Evolutionary conservation across 2,329 filamentous ascomycete genomes (phyloP).

Genomic region (Arachnomyces sp.): DNA sequence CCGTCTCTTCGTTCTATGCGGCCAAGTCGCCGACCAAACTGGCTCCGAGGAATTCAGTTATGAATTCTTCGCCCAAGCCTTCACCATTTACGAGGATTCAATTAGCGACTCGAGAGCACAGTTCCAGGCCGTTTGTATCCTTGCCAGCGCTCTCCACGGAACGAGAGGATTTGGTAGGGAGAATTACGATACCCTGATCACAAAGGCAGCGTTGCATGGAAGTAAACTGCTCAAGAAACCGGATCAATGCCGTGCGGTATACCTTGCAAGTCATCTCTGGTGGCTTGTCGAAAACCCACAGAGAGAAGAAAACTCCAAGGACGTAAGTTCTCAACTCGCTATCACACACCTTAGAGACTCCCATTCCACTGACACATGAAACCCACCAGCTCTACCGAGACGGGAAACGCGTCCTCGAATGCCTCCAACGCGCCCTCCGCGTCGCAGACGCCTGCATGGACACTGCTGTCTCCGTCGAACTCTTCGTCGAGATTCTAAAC

Average conservation of each 20-base stretch:
- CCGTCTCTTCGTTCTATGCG: conserved; percentile 82
- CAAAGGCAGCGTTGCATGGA: conserved; percentile 91
- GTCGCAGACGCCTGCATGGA: conserved; percentile 99
- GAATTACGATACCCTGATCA: conserved; percentile 97
- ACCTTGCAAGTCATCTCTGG: conserved; percentile 93
- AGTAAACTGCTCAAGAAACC: conserved; percentile 97
- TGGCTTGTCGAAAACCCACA: conserved; percentile 82
- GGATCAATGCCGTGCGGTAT: conserved; percentile 94
- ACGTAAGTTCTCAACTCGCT: conserved; percentile 46
- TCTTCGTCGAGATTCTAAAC: conserved; percentile 97
- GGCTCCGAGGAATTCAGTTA: conserved; percentile 94
- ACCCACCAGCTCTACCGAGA: conserved; percentile 70
- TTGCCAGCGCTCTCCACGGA: conserved; percentile 80
- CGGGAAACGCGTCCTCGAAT: conserved; percentile 93
- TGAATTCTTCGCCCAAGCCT: conserved; percentile 96
- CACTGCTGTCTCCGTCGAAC: conserved; percentile 88
- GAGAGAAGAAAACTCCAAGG: conserved; percentile 71
- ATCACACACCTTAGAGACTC: not conserved
- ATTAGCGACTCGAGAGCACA: conserved; percentile 93
- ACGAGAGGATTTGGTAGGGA: conserved; percentile 88
- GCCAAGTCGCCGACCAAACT: conserved; percentile 83
- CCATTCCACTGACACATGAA: not conserved
- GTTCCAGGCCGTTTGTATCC: conserved; percentile 94
- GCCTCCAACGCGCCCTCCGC: conserved; percentile 84
- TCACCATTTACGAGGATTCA: conserved; percentile 94